Evolutionary conservation across 2,329 filamentous ascomycete genomes (phyloP), one percentile per base, ranked within the genome.

Genomic region (Alternaria postmessia): DNA sequence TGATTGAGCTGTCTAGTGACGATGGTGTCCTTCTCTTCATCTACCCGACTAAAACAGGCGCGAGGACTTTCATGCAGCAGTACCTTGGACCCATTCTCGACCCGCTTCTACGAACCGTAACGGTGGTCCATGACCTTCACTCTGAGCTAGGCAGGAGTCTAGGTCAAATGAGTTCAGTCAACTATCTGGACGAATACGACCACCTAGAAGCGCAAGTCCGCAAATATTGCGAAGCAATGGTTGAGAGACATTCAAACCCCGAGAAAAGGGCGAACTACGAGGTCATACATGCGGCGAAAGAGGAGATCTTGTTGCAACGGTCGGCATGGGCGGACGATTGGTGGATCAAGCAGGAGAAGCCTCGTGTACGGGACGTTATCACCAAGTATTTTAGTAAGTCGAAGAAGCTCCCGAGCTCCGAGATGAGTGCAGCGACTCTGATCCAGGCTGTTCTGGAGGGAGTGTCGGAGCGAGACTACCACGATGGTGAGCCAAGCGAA

Each of bases 321-420:
- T 78, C 81, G 20, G 80, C 84, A 3, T 90, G 88, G 88, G 82
- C 83, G 9, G 74, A 76, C 32, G 84, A 88, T 57, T 89, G 87
- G 87, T 89, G 86, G 81, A 83, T 87, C 46, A 86, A 88, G 69
- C 88, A 90, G 69, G 88, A 89, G 71, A 87, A 87, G 67, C 80
- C 83, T 11, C 81, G 87, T 14, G 84, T 89, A 51, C 82, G 86
- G 60, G 83, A 85, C 30, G 78, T 84, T 6, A 75, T 83, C 51
- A 79, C 75, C 16, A 79, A 77, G 36, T 81, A 79, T 63, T 81
- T 81, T 52, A 79, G 80, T 36, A 80, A 81, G 57, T 78, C 80
- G 20, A 77, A 80, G 54, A 78, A 78, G 66, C 76, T 80, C 38
- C 76, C 79, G 4, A 76, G 76, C 7, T 72, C 74, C 51, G 82